phyloP scores from a whole-genome alignment of 164 flowering plant species.

The Dillenia turbinata region DNA sequence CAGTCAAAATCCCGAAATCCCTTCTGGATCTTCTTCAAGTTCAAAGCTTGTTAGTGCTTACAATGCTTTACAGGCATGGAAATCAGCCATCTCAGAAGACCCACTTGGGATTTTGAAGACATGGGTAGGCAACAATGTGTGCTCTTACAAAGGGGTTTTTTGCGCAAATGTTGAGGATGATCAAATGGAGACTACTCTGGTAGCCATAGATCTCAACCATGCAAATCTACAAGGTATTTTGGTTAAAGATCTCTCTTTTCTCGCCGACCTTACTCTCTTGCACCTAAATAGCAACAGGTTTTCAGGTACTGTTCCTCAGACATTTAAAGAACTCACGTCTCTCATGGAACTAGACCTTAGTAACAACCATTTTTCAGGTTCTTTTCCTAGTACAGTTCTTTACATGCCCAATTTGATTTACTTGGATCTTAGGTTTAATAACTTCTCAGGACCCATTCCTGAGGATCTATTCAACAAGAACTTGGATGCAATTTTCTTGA shows the following conservation, averaged over 20 bases:
- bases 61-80: slow-evolving; percentile 91
- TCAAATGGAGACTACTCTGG: slow-evolving; percentile 26
- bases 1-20: not conserved
- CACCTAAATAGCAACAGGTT: slow-evolving; percentile 92
- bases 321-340: slow-evolving; percentile 38
- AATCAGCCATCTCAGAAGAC: slow-evolving; percentile 75
- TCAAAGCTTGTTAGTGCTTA: slow-evolving; percentile 39
- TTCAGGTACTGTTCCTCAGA: slow-evolving; percentile 55
- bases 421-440: slow-evolving; percentile 81
- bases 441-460: slow-evolving; percentile 69
- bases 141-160: slow-evolving; percentile 79
- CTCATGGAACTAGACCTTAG: slow-evolving; percentile 85
- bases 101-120: slow-evolving; percentile 47
- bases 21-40: slow-evolving; percentile 24
- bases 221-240: slow-evolving; percentile 67
- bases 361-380: slow-evolving; percentile 76
- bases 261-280: slow-evolving; percentile 55
- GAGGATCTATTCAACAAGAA: slow-evolving; percentile 54
- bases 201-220: slow-evolving; percentile 83
- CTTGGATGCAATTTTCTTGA: slow-evolving; percentile 77
- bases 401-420: slow-evolving; percentile 62
- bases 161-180: slow-evolving; percentile 36
- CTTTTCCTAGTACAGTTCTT: slow-evolving; percentile 52
- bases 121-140: slow-evolving; percentile 85
- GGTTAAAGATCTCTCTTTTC: slow-evolving; percentile 63